Evolutionary conservation across 108 stramenopile genomes (phyloP).

Genomic region (Mediolabrus comicus): DNA sequence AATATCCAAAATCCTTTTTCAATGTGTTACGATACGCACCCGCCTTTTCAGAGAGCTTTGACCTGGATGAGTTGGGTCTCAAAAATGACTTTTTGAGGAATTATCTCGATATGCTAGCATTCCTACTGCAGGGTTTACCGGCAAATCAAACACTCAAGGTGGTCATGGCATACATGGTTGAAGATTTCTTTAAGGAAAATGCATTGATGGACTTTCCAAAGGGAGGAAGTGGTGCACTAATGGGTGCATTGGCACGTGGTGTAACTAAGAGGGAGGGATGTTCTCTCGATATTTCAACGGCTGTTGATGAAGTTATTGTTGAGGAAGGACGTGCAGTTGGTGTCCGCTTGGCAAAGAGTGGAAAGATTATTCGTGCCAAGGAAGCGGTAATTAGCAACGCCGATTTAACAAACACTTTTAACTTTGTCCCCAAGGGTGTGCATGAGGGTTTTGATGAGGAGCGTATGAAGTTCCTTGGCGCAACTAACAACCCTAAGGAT

Average conservation of each 20-base stretch:
- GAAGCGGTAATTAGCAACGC: conserved; percentile 92
- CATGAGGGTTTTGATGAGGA: conserved; percentile 40
- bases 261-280: conserved; percentile 69
- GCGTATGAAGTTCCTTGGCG: conserved; percentile 57
- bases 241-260: conserved; percentile 86
- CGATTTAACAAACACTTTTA: conserved; percentile 77
- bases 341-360: conserved; percentile 65
- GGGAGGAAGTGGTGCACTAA: conserved; percentile 85
- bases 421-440: conserved; percentile 55
- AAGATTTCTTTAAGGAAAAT: conserved; percentile 87
- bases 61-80: conserved; percentile 73
- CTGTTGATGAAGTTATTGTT: conserved; percentile 85
- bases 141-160: conserved; percentile 88
- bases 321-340: conserved; percentile 80
- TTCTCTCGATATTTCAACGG: conserved; percentile 56
- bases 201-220: conserved; percentile 91
- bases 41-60: conserved; percentile 66
- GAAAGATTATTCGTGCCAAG: conserved; percentile 62
- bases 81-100: conserved; percentile 87
- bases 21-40: conserved; percentile 64
- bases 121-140: conserved; percentile 87
- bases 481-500: conserved; percentile 56
- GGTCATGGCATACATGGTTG: conserved; percentile 93
- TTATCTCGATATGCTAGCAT: conserved; percentile 90
- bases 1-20: conserved; percentile 70